Base-by-base conservation (phyloP, 2,329 filamentous ascomycete species). In the Fusarium sp. region DNA sequence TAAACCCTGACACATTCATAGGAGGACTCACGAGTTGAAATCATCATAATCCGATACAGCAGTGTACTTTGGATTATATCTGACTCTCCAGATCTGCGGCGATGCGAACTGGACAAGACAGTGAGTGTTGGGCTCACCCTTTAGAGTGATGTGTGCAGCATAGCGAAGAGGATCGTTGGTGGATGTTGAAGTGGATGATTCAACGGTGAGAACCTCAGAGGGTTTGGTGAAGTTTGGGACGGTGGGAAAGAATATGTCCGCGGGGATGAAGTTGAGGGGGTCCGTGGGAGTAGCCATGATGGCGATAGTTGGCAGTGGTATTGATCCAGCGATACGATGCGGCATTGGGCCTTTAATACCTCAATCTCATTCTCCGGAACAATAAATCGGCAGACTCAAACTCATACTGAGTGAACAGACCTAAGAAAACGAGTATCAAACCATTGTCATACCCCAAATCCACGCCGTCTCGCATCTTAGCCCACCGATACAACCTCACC, bases 181-280 rank as follows among this genome's bases (percentile, higher is more conserved):
- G 2, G 35, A 38, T 20, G 42, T 63, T 7, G 52, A 47, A 14
- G 35, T 4, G 2, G 41, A 17, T 10, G 60, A 47, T 20, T 41
- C 35, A 38, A 63, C 60, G 15, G 13, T 24, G 9, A 63, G 20
- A 1, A n/a, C 13, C 0, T 58, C 33, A 18, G 33, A 47, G 7
- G 52, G 52, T 0, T 59, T 59, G 1, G 7, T 47, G 26, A 63
- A 59, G 24, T 26, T 41, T 3, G 26, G 5, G 1, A 59, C 60
- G 3, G 26, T 39, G 0, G 60, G 41, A 15, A 59, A 63, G 18
- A 59, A 63, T 35, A 48, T 18, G 24, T 63, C 41, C 20, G 60
- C 52, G 26, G 41, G 60, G 41, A 63, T 63, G 7, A 63, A 48
- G 52, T 63, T 59, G 24, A 63, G 28, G 22, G 58, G 47, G 17